Evolutionary conservation across 108 stramenopile species (phyloP), one percentile per base, ranked within the genome.

Genomic region (Pseudonitzschia pungens): DNA sequence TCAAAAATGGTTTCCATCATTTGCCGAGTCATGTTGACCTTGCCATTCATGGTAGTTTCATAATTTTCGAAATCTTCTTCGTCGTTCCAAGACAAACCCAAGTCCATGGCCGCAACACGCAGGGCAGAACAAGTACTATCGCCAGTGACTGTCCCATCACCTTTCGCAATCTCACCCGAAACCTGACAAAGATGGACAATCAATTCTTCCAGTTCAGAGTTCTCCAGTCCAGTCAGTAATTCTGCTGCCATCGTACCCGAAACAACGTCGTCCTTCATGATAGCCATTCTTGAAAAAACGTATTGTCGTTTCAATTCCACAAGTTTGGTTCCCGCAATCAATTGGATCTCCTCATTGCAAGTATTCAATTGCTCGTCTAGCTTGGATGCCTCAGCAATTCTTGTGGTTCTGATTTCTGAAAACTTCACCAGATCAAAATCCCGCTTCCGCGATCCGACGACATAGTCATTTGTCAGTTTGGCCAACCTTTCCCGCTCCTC

Each of bases 111-210:
- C 4, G 89, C 89, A 63, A 86, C 36, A 41, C 86, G 76, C 48
- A 93, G 71, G 9, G 92, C 73, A 1, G 72, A 60, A 76, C 92
- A 93, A 10, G 83, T 81, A 64, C 58, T 54, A 12, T 32, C 54
- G 26, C 73, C 74, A 32, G 40, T 24, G 16, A 66, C 70, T 4
- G 45, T 48, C 20, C 29, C 29, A 18, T 62, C 33, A 42, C 7
- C 20, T 44, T 48, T n/a, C 63, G 54, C 60, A 65, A 84, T 73
- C 77, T 93, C 92, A 29, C 88, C 92, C 12, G 88, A 82, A 53
- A 89, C 29, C 73, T 81, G 83, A 73, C 92, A 93, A 10, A 87
- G 27, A 29, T 84, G 86, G 5, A 85, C 65, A 50, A 93, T 78
- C n/a, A 90, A 72, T 15, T 60, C 36, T 41, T 58, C 58, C 54